Base-by-base conservation (phyloP, 2,329 filamentous ascomycete genomes). In the Sporothrix phasma region DNA sequence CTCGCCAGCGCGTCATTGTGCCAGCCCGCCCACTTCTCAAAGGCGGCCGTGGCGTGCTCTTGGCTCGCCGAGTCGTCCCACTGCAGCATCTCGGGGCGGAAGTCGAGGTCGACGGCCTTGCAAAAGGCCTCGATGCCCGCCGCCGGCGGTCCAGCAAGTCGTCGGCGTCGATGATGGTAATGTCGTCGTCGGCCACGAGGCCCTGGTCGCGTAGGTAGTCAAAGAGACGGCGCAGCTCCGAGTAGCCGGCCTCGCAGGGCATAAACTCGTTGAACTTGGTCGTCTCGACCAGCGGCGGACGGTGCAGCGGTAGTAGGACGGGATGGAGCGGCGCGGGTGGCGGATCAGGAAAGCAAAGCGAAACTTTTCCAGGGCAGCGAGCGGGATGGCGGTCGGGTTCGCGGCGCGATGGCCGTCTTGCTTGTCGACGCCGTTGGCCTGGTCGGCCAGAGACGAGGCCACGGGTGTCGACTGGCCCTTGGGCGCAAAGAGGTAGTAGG, bases 341-440 rank as follows among this genome's bases (percentile, higher is more conserved):
- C 94, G 92, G 79, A 99, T 97, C 68, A 97, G 83, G 77, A 99
- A 97, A 24, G 92, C 90, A 78, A 93, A 97, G 76, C 97, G 92
- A 77, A 96, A 97, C 69, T 85, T 81, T 72, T 85, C 83, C 65
- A 97, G 80, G 65, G 90, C 78, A 34, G 85, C 84, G 31, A 84
- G 77, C 2, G 94, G 94, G 60, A 97, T 78, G 29, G 95, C 88
- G 0, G 92, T 96, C 1, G 92, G 93, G 76, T 97, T 97, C 64
- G 81, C 81, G 2, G 53, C 11, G 34, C 34, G 19, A 15, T 13
- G 8, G 82, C 78, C 75, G 93, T 87, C 3, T 75, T 67, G 62
- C 69, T 66, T 67, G 59, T 72, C 69, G 34, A 72, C 71, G 63
- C 67, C 68, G 58, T 72, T 70, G 60, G 66, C 67, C 29, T 67